Conservation (phyloP, 2,329 filamentous ascomycete genomes). For the Spiromastix sp. region DNA sequence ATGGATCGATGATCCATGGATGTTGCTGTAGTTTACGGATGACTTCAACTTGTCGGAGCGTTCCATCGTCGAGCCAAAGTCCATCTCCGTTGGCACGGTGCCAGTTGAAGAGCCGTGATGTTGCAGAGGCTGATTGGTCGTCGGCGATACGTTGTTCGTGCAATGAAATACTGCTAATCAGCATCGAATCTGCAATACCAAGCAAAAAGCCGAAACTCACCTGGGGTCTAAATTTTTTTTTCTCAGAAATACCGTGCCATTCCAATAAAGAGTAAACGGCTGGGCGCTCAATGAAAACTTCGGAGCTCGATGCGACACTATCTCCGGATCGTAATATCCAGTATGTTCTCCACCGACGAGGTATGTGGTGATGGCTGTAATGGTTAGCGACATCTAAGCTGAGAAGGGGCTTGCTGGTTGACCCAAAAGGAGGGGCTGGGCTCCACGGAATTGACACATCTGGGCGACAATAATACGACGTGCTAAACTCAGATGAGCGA, state of each 20-base stretch:
- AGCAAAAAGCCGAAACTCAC: too few species aligned
- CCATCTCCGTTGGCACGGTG: constrained; percentile 15
- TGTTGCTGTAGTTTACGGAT: constrained; percentile 13
- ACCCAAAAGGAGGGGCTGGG: constrained; percentile 12
- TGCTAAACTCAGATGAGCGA: constrained; percentile 9
- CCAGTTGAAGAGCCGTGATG: constrained; percentile 17
- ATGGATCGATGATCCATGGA: constrained; percentile 16
- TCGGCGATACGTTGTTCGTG: constrained; percentile 10
- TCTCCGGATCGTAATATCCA: constrained; percentile 9
- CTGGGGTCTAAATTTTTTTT: too few species aligned
- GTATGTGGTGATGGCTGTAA: constrained; percentile 8
- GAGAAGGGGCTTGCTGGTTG: constrained; percentile 9
- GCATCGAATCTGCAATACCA: too few species aligned
- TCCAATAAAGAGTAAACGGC: neutral
- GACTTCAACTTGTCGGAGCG: constrained; percentile 9
- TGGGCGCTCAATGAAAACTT: constrained; percentile 3
- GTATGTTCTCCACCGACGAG: constrained; percentile 11
- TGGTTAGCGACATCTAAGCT: constrained; percentile 11
- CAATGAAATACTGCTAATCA: too few species aligned
- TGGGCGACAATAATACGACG: constrained; percentile 10
- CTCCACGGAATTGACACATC: constrained; percentile 6
- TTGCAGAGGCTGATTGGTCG: constrained; percentile 11
- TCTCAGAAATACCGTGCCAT: constrained; percentile 1
- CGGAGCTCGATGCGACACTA: constrained; percentile 4
- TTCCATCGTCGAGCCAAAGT: constrained; percentile 16